Percentiles rank a stretch among this genome's conserved stretches.
Evolutionary conservation across 192 early-diverging fungal species (phyloP).

Genomic region (Coemansia sp.): DNA sequence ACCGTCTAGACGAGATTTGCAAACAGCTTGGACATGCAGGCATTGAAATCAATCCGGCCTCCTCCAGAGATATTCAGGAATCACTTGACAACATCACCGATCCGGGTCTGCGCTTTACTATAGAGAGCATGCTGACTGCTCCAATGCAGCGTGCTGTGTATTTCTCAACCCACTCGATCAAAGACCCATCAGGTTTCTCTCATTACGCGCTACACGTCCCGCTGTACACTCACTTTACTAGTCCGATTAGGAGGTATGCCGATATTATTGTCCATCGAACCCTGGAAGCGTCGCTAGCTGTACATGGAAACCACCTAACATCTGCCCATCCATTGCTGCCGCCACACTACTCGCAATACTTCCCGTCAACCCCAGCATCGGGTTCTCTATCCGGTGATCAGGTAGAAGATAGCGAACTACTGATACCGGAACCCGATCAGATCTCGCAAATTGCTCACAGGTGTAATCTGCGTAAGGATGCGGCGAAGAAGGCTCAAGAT

Average conservation of each 20-base stretch:
- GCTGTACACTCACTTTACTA: slow-evolving; percentile 99
- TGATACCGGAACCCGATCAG: slow-evolving; percentile 16
- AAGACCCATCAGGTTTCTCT: slow-evolving; percentile 55
- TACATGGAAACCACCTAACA: slow-evolving; percentile 28
- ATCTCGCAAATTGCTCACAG: slow-evolving; percentile 62
- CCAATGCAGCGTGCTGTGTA: slow-evolving; percentile 98
- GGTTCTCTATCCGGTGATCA: slow-evolving; percentile 17
- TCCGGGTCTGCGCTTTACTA: slow-evolving; percentile 15
- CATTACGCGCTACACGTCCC: slow-evolving; percentile 93
- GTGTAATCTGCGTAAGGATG: slow-evolving; percentile 82
- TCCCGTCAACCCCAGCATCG: slow-evolving; percentile 17
- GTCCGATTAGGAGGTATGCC: slow-evolving; percentile 98
- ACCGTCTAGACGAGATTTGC: slow-evolving; percentile 30
- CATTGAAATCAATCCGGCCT: slow-evolving; percentile 55
- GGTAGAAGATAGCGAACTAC: not conserved
- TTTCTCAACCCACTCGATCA: slow-evolving; percentile 85
- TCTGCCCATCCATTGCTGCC: slow-evolving; percentile 45
- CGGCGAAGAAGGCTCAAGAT: slow-evolving; percentile 82
- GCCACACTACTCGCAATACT: slow-evolving; percentile 26
- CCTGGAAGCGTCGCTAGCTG: slow-evolving; percentile 54
- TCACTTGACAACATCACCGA: slow-evolving; percentile 55
- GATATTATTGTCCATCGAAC: slow-evolving; percentile 94
- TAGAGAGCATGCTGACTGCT: slow-evolving; percentile 44
- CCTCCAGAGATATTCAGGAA: slow-evolving; percentile 56
- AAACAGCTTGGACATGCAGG: slow-evolving; percentile 54